phyloP scores from a whole-genome alignment of 257 asterid genomes.

The Solanum verrucosum region DNA sequence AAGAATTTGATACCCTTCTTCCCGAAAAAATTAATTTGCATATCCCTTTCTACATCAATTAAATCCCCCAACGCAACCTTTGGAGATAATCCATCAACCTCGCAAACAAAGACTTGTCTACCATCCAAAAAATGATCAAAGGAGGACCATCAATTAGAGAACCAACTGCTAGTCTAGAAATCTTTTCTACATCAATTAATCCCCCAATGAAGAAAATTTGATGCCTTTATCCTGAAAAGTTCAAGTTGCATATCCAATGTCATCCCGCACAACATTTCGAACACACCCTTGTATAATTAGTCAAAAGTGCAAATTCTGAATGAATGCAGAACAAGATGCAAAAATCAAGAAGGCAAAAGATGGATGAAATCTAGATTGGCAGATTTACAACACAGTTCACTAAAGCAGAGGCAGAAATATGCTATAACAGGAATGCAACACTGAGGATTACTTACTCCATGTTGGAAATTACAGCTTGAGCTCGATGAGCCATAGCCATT shows the following conservation, averaged over 20 bases:
- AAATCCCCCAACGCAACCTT: neutral
- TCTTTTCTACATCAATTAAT: neutral
- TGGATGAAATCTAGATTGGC: neutral
- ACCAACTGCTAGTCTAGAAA: neutral
- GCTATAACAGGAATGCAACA: neutral
- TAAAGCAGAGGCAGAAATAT: neutral
- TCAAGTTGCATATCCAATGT: neutral
- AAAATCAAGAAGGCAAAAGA: neutral
- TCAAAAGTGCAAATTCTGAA: neutral
- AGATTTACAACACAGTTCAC: neutral
- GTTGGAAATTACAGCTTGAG: conserved; percentile 90
- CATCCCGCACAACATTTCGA: neutral
- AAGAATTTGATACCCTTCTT: neutral
- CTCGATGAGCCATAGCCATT: conserved; percentile 97
- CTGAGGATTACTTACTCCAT: conserved; percentile 76
- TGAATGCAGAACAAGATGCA: neutral
- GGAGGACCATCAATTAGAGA: neutral
- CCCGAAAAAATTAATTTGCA: neutral
- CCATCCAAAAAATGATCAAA: neutral
- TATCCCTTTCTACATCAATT: neutral
- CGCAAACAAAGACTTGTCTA: neutral
- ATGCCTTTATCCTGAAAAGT: neutral
- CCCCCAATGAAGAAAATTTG: neutral
- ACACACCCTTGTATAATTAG: neutral
- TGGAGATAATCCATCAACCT: neutral